Conservation (phyloP, 306 rosid species). For the Citrullus mucosospermus region DNA sequence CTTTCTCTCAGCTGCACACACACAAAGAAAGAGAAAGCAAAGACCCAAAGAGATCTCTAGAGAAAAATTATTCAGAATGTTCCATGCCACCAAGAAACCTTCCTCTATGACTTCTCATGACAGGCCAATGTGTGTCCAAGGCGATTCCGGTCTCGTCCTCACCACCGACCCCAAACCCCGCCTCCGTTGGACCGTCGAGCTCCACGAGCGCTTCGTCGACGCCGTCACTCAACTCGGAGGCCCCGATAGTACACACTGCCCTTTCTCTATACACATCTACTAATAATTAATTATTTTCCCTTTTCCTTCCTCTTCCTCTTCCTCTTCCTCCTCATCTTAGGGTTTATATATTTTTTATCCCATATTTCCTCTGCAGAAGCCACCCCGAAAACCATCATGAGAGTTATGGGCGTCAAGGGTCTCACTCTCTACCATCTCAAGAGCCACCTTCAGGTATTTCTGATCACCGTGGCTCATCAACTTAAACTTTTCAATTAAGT, state of each 20-base stretch:
- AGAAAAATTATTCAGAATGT: conserved; percentile 35
- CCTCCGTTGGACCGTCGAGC: conserved; percentile 98
- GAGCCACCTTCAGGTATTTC: conserved; percentile 90
- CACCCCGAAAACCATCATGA: conserved; percentile 96
- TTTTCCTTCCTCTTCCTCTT: neutral
- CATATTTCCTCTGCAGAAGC: conserved; percentile 46
- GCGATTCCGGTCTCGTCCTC: conserved; percentile 96
- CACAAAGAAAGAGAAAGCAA: conserved; percentile 19
- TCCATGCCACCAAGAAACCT: conserved; percentile 85
- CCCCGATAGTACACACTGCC: conserved; percentile 56
- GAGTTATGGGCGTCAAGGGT: conserved; percentile 99
- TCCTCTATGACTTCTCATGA: conserved; percentile 96
- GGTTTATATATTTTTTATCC: neutral
- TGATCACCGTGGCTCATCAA: neutral
- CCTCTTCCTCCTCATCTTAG: neutral
- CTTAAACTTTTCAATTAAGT: neutral
- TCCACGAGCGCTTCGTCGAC: conserved; percentile 95
- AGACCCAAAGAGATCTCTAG: conserved; percentile 12
- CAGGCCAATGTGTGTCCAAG: conserved; percentile 92
- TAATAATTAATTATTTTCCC: neutral
- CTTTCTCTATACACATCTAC: no score
- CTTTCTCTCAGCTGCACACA: neutral
- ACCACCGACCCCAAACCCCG: conserved; percentile 99
- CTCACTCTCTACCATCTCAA: conserved; percentile 99
- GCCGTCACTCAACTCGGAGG: conserved; percentile 99